Base-by-base conservation (phyloP, 2,329 filamentous ascomycete genomes). In the Fusarium musae region DNA sequence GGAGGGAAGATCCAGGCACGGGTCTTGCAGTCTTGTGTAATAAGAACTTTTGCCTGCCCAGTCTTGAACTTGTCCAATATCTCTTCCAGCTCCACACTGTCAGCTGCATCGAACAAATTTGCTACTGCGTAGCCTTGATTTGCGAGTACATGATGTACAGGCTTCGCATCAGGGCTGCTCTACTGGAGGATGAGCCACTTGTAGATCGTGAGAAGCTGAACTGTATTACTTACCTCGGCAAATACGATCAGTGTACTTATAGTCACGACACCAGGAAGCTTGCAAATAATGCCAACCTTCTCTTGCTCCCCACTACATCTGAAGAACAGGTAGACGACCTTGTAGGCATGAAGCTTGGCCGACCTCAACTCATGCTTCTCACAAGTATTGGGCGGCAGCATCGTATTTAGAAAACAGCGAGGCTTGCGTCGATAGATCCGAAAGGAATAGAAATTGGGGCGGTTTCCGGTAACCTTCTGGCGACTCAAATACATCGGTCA, bases 351-450 rank as follows among this genome's bases (percentile, higher is more conserved):
- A 2, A 23, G 10, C 7, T 50, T 21, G 30, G 12, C 5, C 5
- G 3, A 16, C 7, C 9, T 32, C 3, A 50, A 6, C 28, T 50
- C 28, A 9, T 5, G 16, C 15, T 9, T 50, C 15, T 19, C 47
- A 11, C 10, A 32, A 32, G 7, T 9, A 17, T 5, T 23, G 0
- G 15, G 13, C 9, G 0, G 5, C 1, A 30, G 3, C 7, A 49
- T 16, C 6, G 2, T 2, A 9, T 13, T 2, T 9, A n/a, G 7
- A 0, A 7, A 23, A 23, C 0, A 2, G 4, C 4, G 16, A 50
- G 11, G 30, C 5, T 8, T 0, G 7, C 2, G 5, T 12, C 2
- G 28, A 10, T 5, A 2, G 0, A 34, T 34, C 28, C 3, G 28
- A 50, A 32, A 23, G 19, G 8, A 50, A 9, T 11, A 49, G 28